Conservation (phyloP, 2,329 filamentous ascomycete genomes). For the Sporothrix inflata region DNA sequence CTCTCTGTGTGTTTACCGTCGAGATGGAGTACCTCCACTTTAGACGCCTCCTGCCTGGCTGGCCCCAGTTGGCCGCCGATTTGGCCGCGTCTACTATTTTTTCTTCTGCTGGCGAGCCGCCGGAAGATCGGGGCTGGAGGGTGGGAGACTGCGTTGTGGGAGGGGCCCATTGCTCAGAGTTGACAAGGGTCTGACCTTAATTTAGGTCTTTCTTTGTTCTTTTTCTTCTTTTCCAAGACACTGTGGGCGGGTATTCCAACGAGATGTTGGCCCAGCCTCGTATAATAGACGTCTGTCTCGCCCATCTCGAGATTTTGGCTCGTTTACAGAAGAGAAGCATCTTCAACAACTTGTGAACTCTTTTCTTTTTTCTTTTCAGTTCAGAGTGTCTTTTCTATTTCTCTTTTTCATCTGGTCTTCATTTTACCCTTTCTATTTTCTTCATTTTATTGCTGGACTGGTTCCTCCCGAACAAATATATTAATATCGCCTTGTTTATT, state of each 20-base stretch:
- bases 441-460: constrained; percentile 12
- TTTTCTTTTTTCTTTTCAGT: neutral
- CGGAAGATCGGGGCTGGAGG: neutral
- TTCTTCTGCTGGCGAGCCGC: constrained; percentile 26
- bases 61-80: constrained; percentile 22
- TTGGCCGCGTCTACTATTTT: constrained; percentile 11
- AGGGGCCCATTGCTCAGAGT: neutral
- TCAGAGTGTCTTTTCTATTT: constrained; percentile 10
- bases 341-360: neutral
- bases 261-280: neutral
- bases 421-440: constrained; percentile 12
- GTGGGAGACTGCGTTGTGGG: neutral
- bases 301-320: neutral
- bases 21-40: constrained; percentile 12
- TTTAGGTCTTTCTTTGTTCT: constrained; percentile 16
- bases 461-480: constrained; percentile 17
- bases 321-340: neutral
- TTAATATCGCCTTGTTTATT: constrained; percentile 2
- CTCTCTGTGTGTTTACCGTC: neutral
- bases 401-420: neutral
- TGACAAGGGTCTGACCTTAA: constrained; percentile 17
- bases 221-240: neutral
- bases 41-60: constrained; percentile 20
- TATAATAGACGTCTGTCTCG: constrained; percentile 27
- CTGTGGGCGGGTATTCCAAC: constrained; percentile 8